These are phyloP conservation scores for Penicillium steckii DNA, from an alignment of 495 filamentous ascomycete species.

Conservation along the genomic window DNA sequence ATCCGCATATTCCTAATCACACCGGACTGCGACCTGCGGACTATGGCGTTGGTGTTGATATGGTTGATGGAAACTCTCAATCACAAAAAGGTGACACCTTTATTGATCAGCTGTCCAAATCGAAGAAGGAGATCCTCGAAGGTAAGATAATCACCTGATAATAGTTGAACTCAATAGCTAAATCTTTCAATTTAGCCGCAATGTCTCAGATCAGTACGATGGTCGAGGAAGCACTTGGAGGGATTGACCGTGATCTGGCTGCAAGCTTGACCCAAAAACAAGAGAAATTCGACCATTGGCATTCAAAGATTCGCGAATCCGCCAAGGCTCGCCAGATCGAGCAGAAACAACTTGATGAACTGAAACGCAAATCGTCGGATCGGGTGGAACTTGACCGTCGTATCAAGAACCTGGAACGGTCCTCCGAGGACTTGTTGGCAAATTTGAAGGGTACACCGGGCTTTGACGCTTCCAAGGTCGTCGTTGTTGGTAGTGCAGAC, in stretches of 20 bases:
- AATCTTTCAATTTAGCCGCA: conserved; percentile 55
- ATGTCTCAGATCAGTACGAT: conserved; percentile 51
- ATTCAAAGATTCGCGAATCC: conserved; percentile 71
- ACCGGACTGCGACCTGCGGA: conserved; percentile 83
- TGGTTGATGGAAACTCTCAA: conserved; percentile 43
- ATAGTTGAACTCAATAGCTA: conserved; percentile 17
- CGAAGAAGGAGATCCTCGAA: conserved; percentile 47
- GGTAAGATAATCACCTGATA: conserved; percentile 22
- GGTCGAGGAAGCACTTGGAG: conserved; percentile 54
- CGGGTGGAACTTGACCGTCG: conserved; percentile 59
- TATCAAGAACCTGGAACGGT: conserved; percentile 57
- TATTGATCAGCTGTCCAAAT: conserved; percentile 61
- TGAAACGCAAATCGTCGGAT: conserved; percentile 59
- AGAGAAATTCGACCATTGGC: conserved; percentile 72
- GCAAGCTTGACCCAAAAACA: conserved; percentile 78
- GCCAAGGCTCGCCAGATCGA: conserved; percentile 76
- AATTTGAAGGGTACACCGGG: conserved; percentile 33
- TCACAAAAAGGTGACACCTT: conserved; percentile 54
- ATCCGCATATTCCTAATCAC: conserved; percentile 83
- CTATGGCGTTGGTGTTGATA: conserved; percentile 84
- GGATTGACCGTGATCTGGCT: conserved; percentile 71
- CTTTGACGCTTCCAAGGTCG: conserved; percentile 28
- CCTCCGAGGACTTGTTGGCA: conserved; percentile 47
- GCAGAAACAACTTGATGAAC: conserved; percentile 62
- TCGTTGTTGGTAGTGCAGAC: conserved; percentile 54